Conservation (phyloP, 805 yeast genomes). For the Zygosaccharomyces gambellarensis region DNA sequence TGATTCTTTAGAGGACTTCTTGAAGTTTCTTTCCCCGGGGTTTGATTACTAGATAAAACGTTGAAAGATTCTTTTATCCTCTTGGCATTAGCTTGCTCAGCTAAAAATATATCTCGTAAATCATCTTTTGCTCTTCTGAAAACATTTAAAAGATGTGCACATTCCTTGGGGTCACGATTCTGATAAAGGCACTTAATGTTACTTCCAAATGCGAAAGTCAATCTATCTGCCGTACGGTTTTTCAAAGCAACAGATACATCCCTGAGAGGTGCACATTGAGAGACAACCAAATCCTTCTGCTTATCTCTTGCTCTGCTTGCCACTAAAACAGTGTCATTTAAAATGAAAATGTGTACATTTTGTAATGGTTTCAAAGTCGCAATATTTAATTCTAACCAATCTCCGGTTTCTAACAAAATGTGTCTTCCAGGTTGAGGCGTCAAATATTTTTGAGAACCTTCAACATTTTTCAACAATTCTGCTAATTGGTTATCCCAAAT, state of each 20-base stretch:
- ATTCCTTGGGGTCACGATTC: conserved; percentile 24
- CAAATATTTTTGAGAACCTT: conserved; percentile 80
- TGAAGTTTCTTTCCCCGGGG: conserved; percentile 29
- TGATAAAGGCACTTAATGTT: conserved; percentile 21
- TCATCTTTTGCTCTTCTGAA: conserved; percentile 60
- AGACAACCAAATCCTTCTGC: conserved; percentile 53
- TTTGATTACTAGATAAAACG: conserved; percentile 36
- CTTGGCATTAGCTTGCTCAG: conserved; percentile 43
- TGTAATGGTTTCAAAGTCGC: conserved; percentile 79
- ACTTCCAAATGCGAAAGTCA: conserved; percentile 20
- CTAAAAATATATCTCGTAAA: conserved; percentile 49
- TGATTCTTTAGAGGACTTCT: conserved; percentile 36
- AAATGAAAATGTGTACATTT: conserved; percentile 67
- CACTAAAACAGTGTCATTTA: conserved; percentile 71
- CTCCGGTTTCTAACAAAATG: conserved; percentile 67
- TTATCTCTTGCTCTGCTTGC: conserved; percentile 50
- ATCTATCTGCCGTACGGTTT: conserved; percentile 15
- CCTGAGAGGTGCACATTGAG: conserved; percentile 71
- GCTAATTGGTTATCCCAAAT: conserved; percentile 76
- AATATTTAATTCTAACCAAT: conserved; percentile 83
- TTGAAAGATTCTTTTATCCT: conserved; percentile 43
- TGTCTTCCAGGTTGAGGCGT: conserved; percentile 78
- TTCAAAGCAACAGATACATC: conserved; percentile 47
- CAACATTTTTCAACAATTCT: conserved; percentile 72
- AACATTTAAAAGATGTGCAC: conserved; percentile 45